Conservation (phyloP, 108 stramenopile genomes). For the Conticribra guillardii region DNA sequence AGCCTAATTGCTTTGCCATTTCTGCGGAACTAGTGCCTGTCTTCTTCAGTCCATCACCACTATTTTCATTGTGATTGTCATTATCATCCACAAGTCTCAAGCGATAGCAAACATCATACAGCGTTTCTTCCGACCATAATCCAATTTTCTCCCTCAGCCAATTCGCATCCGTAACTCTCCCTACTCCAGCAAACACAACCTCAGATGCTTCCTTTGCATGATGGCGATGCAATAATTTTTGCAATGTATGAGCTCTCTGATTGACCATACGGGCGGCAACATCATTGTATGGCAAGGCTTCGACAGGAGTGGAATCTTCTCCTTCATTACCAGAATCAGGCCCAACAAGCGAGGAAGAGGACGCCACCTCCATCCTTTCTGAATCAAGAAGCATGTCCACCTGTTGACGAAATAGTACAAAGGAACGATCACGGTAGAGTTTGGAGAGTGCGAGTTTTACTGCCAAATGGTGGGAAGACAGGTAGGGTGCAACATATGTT, state of each 20-base stretch:
- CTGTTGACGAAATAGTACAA: conserved; percentile 35
- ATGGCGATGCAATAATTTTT: conserved; percentile 67
- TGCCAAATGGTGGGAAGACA: conserved; percentile 32
- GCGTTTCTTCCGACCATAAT: conserved; percentile 53
- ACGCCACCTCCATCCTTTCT: conserved; percentile 34
- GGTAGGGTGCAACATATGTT: conserved; percentile 30
- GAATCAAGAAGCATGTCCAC: conserved; percentile 40
- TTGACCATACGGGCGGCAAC: conserved; percentile 7
- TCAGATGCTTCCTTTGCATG: conserved; percentile 54
- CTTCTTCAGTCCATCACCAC: not conserved
- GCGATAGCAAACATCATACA: conserved; percentile 76
- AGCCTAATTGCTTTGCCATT: conserved; percentile 20
- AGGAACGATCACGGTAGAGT: conserved; percentile 19
- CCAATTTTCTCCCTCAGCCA: conserved; percentile 49
- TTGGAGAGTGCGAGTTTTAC: conserved; percentile 30
- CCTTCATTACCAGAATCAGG: not conserved
- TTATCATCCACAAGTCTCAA: conserved; percentile 74
- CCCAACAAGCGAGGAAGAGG: not conserved
- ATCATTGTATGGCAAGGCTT: conserved; percentile 5
- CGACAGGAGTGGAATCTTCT: not conserved
- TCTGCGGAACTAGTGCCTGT: conserved; percentile 3
- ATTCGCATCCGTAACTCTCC: conserved; percentile 31
- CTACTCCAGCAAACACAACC: conserved; percentile 62
- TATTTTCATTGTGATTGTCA: conserved; percentile 9
- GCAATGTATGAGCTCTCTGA: conserved; percentile 53